Conservation (phyloP, 208 protist genomes). For the Endotrypanum monterogeii region DNA sequence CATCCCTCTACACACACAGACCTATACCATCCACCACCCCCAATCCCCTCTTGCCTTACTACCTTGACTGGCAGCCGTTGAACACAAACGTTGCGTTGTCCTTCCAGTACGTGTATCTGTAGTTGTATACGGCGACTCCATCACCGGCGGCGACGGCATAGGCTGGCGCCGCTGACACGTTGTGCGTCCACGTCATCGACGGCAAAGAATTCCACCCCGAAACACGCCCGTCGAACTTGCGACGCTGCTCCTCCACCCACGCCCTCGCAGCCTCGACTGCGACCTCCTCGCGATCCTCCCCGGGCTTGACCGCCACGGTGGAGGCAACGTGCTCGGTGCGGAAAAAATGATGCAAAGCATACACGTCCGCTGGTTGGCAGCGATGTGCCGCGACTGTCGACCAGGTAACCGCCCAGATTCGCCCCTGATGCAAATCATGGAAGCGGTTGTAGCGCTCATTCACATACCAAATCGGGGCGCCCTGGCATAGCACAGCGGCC, state of each 20-base stretch:
- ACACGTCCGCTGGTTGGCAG: slow-evolving; percentile 9
- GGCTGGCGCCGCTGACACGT: neutral
- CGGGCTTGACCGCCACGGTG: neutral
- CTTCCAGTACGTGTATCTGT: slow-evolving; percentile 10
- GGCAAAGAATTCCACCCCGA: slow-evolving; percentile 1
- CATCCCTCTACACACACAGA: neutral
- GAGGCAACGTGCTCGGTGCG: neutral
- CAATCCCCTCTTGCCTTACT: neutral
- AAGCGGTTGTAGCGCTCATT: slow-evolving; percentile 12
- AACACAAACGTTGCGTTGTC: neutral
- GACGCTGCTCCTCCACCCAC: neutral
- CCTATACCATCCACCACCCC: neutral
- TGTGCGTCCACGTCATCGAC: neutral
- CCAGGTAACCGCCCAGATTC: neutral
- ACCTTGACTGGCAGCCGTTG: neutral
- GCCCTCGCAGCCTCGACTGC: neutral
- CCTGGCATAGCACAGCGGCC: neutral
- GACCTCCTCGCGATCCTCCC: neutral
- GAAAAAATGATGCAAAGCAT: slow-evolving; percentile 21
- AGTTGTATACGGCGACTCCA: slow-evolving; percentile 8
- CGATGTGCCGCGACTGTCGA: slow-evolving; percentile 25
- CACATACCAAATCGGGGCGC: slow-evolving; percentile 6
- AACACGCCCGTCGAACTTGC: neutral
- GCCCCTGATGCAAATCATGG: slow-evolving; percentile 12
- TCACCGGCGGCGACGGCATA: neutral